phyloP scores from a whole-genome alignment of 352 stramenopile genomes.

The Globisporangium sylvaticum region DNA sequence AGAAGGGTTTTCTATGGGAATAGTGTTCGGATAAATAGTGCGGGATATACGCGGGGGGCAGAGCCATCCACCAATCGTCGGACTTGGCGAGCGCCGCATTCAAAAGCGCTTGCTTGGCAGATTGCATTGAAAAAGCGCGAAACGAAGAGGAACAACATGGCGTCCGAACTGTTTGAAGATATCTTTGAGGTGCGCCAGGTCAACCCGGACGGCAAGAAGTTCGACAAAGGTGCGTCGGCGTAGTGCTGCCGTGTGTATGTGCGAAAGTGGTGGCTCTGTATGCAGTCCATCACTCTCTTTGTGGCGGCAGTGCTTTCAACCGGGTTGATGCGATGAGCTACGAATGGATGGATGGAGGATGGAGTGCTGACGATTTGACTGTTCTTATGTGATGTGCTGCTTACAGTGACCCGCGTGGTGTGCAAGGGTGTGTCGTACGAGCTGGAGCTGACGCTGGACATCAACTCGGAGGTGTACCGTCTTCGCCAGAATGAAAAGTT shows the following conservation, averaged over 20 bases:
- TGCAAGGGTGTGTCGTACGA: constrained; percentile 97
- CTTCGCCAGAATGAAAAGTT: constrained; percentile 96
- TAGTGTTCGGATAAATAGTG: not conserved
- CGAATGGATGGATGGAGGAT: not conserved
- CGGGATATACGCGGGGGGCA: constrained; percentile 4
- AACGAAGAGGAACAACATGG: constrained; percentile 37
- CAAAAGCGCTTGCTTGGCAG: not conserved
- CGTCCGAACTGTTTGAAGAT: constrained; percentile 96
- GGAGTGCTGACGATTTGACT: constrained; percentile 12
- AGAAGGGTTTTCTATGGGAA: not conserved
- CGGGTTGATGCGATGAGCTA: not conserved
- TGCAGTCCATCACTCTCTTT: not conserved
- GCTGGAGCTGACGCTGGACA: constrained; percentile 96
- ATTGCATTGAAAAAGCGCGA: constrained; percentile 9
- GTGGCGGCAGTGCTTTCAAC: not conserved
- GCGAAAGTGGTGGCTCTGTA: not conserved
- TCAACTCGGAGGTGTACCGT: constrained; percentile 97
- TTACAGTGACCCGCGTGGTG: constrained; percentile 91
- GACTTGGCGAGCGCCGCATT: not conserved
- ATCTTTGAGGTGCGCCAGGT: constrained; percentile 97
- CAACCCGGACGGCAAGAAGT: constrained; percentile 98
- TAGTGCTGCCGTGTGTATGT: not conserved
- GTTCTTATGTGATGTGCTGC: not conserved
- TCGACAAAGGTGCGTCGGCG: constrained; percentile 81
- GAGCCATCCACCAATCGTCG: constrained; percentile 15